A percentile compares a stretch with the other conserved stretches of the same genome.
phyloP scores from a whole-genome alignment of 2,329 filamentous ascomycete genomes.

The Ophiocordyceps camponoti-leonardi region DNA sequence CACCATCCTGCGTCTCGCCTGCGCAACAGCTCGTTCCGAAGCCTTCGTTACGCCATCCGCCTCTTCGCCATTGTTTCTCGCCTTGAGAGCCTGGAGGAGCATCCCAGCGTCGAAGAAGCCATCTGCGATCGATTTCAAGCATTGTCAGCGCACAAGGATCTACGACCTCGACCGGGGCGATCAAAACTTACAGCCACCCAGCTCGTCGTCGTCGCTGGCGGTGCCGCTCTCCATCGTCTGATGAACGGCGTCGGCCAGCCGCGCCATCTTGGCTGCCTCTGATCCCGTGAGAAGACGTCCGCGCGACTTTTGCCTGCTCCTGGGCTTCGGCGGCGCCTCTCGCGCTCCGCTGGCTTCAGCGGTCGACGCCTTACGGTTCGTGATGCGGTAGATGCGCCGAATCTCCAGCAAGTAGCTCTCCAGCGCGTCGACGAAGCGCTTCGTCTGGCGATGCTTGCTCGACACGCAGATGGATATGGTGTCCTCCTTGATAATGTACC shows the following conservation, averaged over 20 bases:
- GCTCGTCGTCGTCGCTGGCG: constrained; percentile 69
- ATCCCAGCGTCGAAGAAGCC: constrained; percentile 97
- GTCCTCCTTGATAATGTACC: constrained; percentile 82
- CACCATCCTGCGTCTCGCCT: constrained; percentile 45
- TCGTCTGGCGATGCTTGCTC: constrained; percentile 87
- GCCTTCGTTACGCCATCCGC: constrained; percentile 20
- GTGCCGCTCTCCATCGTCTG: constrained; percentile 52
- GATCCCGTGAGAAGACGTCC: constrained; percentile 53
- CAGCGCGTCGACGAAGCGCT: constrained; percentile 73
- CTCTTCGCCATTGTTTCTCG: constrained; percentile 60
- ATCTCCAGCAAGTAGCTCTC: constrained; percentile 88
- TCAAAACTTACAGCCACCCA: constrained; percentile 71
- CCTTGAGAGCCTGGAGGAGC: constrained; percentile 75
- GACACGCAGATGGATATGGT: constrained; percentile 80
- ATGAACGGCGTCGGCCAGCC: constrained; percentile 33
- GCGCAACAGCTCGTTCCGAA: constrained; percentile 41
- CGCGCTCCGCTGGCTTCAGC: constrained; percentile 31
- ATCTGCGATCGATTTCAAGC: constrained; percentile 34
- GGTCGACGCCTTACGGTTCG: constrained; percentile 26
- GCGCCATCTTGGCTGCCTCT: constrained; percentile 24
- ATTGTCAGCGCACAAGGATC: not conserved
- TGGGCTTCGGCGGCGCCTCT: constrained; percentile 26
- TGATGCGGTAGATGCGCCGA: constrained; percentile 62
- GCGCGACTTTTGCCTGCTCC: constrained; percentile 45
- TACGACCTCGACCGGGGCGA: not conserved